These are phyloP conservation scores for Cordyceps cateniannulata DNA, from an alignment of 2,329 filamentous ascomycete species.

Conservation along the genomic window DNA sequence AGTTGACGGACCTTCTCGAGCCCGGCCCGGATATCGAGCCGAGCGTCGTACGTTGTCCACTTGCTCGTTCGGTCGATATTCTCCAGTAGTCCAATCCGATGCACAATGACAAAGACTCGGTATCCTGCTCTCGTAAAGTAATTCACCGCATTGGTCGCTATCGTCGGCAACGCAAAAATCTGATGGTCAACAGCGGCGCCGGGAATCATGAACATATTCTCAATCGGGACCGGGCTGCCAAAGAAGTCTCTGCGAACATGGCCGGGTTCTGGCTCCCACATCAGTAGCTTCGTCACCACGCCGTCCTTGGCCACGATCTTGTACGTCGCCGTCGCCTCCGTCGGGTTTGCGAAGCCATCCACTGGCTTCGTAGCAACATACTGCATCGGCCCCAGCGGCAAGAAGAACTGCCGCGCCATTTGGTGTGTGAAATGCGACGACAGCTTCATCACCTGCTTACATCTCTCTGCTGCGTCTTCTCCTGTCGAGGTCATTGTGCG, in stretches of 20 bases:
- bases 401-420: neutral
- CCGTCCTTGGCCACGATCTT: conserved; percentile 46
- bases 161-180: conserved; percentile 56
- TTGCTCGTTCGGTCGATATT: conserved; percentile 35
- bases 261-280: conserved; percentile 46
- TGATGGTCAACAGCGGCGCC: conserved; percentile 58
- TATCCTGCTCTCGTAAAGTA: conserved; percentile 57
- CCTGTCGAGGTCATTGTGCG: neutral
- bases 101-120: conserved; percentile 50
- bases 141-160: conserved; percentile 56
- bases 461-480: neutral
- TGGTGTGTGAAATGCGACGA: neutral
- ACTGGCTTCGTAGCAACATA: conserved; percentile 42
- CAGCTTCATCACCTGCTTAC: neutral
- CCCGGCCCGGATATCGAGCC: conserved; percentile 52
- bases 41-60: conserved; percentile 54
- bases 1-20: conserved; percentile 44
- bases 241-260: conserved; percentile 18
- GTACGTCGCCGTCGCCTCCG: conserved; percentile 34
- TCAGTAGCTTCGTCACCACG: conserved; percentile 45
- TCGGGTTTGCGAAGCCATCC: conserved; percentile 46
- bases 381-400: conserved; percentile 33
- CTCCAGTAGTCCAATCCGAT: conserved; percentile 50
- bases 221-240: conserved; percentile 16
- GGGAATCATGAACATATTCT: conserved; percentile 54